These are phyloP conservation scores for Suillus variegatus DNA, from an alignment of 768 basidiomycete species.

Conservation along the genomic window DNA sequence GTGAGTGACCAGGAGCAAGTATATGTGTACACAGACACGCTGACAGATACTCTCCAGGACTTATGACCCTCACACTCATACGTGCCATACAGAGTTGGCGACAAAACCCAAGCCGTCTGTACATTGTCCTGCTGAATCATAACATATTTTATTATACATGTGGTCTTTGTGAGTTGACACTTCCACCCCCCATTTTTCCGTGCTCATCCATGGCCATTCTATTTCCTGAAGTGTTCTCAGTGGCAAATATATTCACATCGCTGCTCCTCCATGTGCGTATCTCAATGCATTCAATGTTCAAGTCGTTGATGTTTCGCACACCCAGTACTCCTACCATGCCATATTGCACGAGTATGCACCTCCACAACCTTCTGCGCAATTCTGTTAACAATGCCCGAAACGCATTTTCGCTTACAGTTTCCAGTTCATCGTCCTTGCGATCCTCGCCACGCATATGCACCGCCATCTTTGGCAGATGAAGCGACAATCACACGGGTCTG, in stretches of 20 bases:
- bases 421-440: neutral
- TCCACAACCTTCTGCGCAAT: neutral
- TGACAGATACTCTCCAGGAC: neutral
- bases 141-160: neutral
- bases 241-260: neutral
- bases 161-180: neutral
- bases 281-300: neutral
- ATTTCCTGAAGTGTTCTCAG: neutral
- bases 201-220: neutral
- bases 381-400: neutral
- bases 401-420: neutral
- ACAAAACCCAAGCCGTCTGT: neutral
- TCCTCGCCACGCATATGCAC: neutral
- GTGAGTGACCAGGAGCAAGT: neutral
- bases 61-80: neutral
- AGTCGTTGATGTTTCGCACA: neutral
- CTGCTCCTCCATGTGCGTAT: neutral
- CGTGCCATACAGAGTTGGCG: neutral
- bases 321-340: neutral
- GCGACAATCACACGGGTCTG: neutral
- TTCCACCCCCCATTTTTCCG: neutral
- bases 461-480: neutral
- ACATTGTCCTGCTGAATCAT: neutral
- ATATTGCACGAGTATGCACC: neutral
- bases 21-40: too few relatives aligned